Percentiles rank a stretch among this genome's conserved stretches.
phyloP scores from a whole-genome alignment of 1,284 basidiomycete species.

The Heterobasidion parviporum region DNA sequence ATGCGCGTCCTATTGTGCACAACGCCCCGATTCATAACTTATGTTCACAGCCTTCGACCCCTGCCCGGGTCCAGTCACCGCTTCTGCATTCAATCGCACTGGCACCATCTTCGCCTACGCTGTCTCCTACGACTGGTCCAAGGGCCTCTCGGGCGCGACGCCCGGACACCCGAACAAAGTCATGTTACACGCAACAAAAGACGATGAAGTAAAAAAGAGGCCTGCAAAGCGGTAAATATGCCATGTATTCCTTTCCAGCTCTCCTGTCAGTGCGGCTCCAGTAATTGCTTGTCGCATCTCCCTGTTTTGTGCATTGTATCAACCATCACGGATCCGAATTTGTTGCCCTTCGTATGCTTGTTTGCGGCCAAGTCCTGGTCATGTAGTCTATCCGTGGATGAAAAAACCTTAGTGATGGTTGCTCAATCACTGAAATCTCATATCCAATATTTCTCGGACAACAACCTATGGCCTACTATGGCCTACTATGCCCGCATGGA shows the following conservation, averaged over 20 bases:
- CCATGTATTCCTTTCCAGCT: neutral
- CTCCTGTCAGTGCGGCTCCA: too few relatives aligned
- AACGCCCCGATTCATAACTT: neutral
- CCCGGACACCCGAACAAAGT: conserved; percentile 77
- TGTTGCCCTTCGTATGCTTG: too few relatives aligned
- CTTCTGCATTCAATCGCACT: conserved; percentile 77
- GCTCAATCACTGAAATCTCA: too few relatives aligned
- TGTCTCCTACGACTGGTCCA: conserved; percentile 86
- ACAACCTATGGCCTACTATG: too few relatives aligned
- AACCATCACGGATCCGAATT: too few relatives aligned
- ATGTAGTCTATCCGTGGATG: too few relatives aligned
- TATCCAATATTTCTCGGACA: too few relatives aligned
- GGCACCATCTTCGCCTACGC: conserved; percentile 89
- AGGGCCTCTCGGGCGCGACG: conserved; percentile 82
- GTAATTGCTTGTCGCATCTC: too few relatives aligned
- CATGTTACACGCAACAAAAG: conserved; percentile 87
- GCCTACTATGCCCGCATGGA: too few relatives aligned
- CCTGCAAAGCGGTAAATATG: conserved; percentile 22
- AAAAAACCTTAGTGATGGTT: too few relatives aligned
- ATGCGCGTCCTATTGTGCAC: neutral
- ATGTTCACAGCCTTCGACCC: conserved; percentile 54
- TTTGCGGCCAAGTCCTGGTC: too few relatives aligned
- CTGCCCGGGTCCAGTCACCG: conserved; percentile 59
- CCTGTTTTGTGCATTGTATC: too few relatives aligned
- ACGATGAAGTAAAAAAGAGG: conserved; percentile 80